A percentile compares a stretch with the other conserved stretches of the same genome.
These are phyloP conservation scores for Colletotrichum sansevieriae DNA, from an alignment of 2,329 filamentous ascomycete genomes.

Conservation along the genomic window DNA sequence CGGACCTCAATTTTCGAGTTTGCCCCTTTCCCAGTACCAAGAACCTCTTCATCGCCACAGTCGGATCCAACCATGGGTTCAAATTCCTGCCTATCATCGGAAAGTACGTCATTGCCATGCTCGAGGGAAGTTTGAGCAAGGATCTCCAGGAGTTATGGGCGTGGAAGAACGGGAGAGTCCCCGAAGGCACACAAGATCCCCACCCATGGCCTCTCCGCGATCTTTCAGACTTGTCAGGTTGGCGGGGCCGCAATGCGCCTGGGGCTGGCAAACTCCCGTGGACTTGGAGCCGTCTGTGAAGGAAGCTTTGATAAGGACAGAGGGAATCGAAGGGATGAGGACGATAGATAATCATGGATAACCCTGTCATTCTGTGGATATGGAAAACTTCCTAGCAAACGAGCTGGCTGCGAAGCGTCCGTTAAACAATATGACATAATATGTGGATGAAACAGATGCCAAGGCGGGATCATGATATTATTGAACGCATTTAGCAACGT, in stretches of 20 bases:
- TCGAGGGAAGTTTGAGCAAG: constrained; percentile 57
- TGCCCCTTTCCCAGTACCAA: constrained; percentile 42
- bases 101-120: constrained; percentile 61
- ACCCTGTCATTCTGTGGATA: too few species aligned
- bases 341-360: too few species aligned
- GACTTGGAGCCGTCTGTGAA: constrained; percentile 44
- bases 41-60: constrained; percentile 63
- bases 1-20: constrained; percentile 47
- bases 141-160: constrained; percentile 57
- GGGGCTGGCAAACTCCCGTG: constrained; percentile 43
- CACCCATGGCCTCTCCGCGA: constrained; percentile 43
- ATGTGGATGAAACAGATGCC: too few species aligned
- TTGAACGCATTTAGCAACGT: too few species aligned
- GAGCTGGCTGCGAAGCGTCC: too few species aligned
- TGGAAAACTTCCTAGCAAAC: too few species aligned
- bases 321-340: too few species aligned
- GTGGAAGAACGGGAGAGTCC: constrained; percentile 43
- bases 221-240: constrained; percentile 43
- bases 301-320: too few species aligned
- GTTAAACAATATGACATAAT: too few species aligned
- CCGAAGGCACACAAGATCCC: constrained; percentile 42
- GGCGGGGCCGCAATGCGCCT: constrained; percentile 42
- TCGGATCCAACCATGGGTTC: constrained; percentile 65
- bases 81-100: constrained; percentile 68
- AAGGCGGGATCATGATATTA: too few species aligned